Evolutionary conservation across 306 rosid genomes (phyloP).

Genomic region (Citrullus mucosospermus): DNA sequence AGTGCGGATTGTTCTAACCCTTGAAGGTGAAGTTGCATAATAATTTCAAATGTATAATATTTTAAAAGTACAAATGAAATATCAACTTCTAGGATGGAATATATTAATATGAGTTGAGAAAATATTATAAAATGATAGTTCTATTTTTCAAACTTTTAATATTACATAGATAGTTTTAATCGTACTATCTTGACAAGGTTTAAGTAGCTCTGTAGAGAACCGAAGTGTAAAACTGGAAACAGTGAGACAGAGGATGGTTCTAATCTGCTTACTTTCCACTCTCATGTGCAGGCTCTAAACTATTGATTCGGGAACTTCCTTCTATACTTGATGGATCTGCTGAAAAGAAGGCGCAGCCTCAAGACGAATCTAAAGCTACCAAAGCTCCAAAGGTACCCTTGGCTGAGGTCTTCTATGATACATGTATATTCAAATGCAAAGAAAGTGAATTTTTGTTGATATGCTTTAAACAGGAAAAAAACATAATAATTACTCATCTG

Average conservation of each 20-base stretch:
- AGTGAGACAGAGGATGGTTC: not conserved
- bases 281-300: constrained; percentile 45
- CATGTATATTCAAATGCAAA: not conserved
- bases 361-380: constrained; percentile 64
- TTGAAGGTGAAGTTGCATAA: not conserved
- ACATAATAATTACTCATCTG: not conserved
- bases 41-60: not conserved
- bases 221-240: not conserved
- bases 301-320: constrained; percentile 63
- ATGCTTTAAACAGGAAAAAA: not conserved
- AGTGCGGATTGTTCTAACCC: not conserved
- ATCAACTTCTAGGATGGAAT: not conserved
- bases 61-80: too few species aligned
- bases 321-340: constrained; percentile 84
- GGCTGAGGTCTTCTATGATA: not conserved
- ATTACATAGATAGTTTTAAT: not conserved
- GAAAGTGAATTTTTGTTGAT: not conserved
- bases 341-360: constrained; percentile 45
- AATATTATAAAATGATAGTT: not conserved
- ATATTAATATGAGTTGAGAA: not conserved
- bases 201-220: not conserved
- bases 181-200: not conserved
- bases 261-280: not conserved
- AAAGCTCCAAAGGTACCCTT: constrained; percentile 73
- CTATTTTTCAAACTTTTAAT: not conserved